Percentiles rank a stretch among this genome's conserved stretches.
phyloP scores from a whole-genome alignment of 2,329 filamentous ascomycete species.

The Alternaria conjuncta region DNA sequence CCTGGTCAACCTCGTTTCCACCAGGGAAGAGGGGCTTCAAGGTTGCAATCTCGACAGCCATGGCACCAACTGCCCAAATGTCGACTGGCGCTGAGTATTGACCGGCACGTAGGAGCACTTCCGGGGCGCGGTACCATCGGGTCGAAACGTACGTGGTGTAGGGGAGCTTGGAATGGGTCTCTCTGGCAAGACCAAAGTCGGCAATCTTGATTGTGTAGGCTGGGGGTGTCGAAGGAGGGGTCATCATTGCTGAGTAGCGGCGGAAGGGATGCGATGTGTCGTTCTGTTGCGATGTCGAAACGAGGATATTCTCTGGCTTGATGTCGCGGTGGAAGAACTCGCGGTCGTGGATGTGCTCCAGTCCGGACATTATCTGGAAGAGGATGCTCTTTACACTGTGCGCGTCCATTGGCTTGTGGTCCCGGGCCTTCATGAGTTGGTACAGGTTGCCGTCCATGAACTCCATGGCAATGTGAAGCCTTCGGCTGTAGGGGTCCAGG shows the following conservation, averaged over 20 bases:
- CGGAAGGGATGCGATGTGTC: slow-evolving; percentile 86
- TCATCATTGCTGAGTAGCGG: slow-evolving; percentile 90
- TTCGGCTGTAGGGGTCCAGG: slow-evolving; percentile 92
- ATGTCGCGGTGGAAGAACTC: slow-evolving; percentile 99
- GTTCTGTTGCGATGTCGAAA: slow-evolving; percentile 84
- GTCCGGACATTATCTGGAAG: slow-evolving; percentile 93
- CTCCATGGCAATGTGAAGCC: slow-evolving; percentile 98
- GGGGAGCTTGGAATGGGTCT: slow-evolving; percentile 93
- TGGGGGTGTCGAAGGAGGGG: slow-evolving; percentile 91
- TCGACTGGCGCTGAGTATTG: slow-evolving; percentile 98
- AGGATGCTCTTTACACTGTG: slow-evolving; percentile 96
- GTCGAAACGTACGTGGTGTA: slow-evolving; percentile 99
- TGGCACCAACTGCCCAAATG: slow-evolving; percentile 97
- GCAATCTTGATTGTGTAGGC: slow-evolving; percentile 97
- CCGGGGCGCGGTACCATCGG: slow-evolving; percentile 91
- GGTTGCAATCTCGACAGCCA: slow-evolving; percentile 97
- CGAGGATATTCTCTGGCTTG: slow-evolving; percentile 98
- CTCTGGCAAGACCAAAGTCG: slow-evolving; percentile 95
- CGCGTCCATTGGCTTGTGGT: slow-evolving; percentile 91
- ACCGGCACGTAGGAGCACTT: slow-evolving; percentile 89
- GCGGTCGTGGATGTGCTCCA: slow-evolving; percentile 97
- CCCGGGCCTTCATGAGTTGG: slow-evolving; percentile 97
- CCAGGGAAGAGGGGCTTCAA: slow-evolving; percentile 96
- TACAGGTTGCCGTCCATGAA: slow-evolving; percentile 99
- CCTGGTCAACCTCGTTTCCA: slow-evolving; percentile 97